phyloP scores from a whole-genome alignment of 2,329 filamentous ascomycete species.

The Rachicladosporium sp. region DNA sequence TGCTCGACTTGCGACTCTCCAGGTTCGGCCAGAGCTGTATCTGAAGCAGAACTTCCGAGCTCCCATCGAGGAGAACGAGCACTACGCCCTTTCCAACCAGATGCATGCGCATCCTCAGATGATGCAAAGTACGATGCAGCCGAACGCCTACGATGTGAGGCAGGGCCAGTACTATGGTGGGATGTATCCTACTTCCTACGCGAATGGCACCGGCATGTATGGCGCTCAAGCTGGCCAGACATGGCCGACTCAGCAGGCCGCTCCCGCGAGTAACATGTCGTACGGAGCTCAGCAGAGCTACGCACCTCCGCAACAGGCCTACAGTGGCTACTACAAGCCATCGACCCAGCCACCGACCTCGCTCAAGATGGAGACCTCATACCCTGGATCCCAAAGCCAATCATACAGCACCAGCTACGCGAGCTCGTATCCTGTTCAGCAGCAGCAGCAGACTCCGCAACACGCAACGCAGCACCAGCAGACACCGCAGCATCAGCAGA shows the following conservation, averaged over 20 bases:
- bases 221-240: constrained; percentile 14
- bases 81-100: constrained; percentile 23
- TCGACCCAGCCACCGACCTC: constrained; percentile 12
- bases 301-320: constrained; percentile 10
- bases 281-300: constrained; percentile 17
- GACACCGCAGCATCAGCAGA: too few relatives aligned
- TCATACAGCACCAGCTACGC: too few relatives aligned
- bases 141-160: constrained; percentile 17
- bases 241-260: constrained; percentile 14
- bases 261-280: constrained; percentile 8
- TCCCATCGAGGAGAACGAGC: constrained; percentile 26
- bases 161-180: constrained; percentile 19
- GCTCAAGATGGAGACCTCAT: constrained; percentile 11
- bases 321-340: constrained; percentile 17
- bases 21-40: constrained; percentile 25
- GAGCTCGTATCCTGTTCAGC: too few relatives aligned
- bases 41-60: constrained; percentile 28
- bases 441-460: too few relatives aligned
- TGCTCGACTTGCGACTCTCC: constrained; percentile 26
- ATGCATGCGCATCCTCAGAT: constrained; percentile 24
- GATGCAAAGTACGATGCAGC: constrained; percentile 19
- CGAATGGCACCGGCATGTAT: constrained; percentile 17
- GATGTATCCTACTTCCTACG: constrained; percentile 18
- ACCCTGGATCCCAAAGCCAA: too few relatives aligned
- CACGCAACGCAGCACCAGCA: too few relatives aligned